phyloP scores from a whole-genome alignment of 345 rosid species.

The Capsella bursapastoris region DNA sequence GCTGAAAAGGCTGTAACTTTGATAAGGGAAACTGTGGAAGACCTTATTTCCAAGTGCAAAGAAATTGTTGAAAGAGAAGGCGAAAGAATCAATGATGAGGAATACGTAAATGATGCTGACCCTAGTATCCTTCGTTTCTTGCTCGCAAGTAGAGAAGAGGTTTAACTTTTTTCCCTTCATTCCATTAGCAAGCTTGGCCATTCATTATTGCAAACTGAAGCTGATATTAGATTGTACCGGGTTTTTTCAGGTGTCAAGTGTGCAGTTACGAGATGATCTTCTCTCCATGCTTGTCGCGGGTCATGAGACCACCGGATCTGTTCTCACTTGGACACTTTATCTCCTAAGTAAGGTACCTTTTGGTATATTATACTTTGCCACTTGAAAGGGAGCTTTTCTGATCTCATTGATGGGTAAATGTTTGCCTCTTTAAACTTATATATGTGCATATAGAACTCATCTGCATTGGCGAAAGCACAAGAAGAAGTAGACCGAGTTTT shows the following conservation, averaged over 20 bases:
- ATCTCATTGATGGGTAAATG: background rate
- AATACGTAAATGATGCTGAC: slow-evolving; percentile 88
- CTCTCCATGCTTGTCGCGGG: slow-evolving; percentile 97
- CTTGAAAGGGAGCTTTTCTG: slow-evolving; percentile 19
- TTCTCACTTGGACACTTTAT: slow-evolving; percentile 93
- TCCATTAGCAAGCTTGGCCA: slow-evolving; percentile 8
- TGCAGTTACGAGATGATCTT: slow-evolving; percentile 88
- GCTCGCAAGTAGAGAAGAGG: slow-evolving; percentile 98
- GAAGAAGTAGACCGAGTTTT: slow-evolving; percentile 88
- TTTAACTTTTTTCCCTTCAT: slow-evolving; percentile 30
- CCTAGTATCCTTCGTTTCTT: slow-evolving; percentile 93
- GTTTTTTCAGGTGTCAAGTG: slow-evolving; percentile 68
- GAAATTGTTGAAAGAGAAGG: slow-evolving; percentile 93
- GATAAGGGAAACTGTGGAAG: slow-evolving; percentile 80
- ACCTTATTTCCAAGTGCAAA: slow-evolving; percentile 79
- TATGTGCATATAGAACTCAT: slow-evolving; percentile 55
- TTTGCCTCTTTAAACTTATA: background rate
- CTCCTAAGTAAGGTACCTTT: slow-evolving; percentile 88
- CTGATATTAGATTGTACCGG: slow-evolving; percentile 16
- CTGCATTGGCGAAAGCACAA: slow-evolving; percentile 73
- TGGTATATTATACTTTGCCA: slow-evolving; percentile 17
- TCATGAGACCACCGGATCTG: slow-evolving; percentile 97
- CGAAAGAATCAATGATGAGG: slow-evolving; percentile 81
- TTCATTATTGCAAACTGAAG: background rate
- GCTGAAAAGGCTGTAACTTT: slow-evolving; percentile 83